These are phyloP conservation scores for Castanea crenata DNA, from an alignment of 306 rosid species.

Conservation along the genomic window DNA sequence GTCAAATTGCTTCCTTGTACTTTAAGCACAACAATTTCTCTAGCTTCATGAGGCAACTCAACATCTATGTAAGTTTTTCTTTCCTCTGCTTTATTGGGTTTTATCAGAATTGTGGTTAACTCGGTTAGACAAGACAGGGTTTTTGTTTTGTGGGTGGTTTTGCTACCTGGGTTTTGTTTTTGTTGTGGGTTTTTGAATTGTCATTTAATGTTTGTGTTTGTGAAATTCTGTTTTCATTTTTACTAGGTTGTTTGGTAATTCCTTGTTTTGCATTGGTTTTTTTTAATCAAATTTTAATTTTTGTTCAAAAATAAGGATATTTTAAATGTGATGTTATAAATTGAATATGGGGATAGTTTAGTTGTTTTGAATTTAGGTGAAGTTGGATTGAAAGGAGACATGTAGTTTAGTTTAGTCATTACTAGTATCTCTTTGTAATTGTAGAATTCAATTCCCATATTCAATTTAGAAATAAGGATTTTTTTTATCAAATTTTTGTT, in stretches of 20 bases:
- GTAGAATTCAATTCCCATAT: not conserved
- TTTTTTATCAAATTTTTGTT: not conserved
- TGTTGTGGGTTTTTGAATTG: not conserved
- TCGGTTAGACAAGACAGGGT: not conserved
- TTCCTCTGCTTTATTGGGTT: not conserved
- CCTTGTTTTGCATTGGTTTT: not conserved
- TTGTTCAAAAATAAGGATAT: not conserved
- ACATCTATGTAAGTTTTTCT: conserved; percentile 57
- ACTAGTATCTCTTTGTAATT: not conserved
- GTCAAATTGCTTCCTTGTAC: conserved; percentile 56
- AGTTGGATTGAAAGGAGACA: not conserved
- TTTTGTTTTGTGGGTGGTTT: not conserved
- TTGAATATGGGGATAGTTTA: not conserved
- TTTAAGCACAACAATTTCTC: conserved; percentile 90
- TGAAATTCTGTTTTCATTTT: not conserved
- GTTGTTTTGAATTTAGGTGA: not conserved
- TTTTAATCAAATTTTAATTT: not conserved
- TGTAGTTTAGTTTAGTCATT: not conserved
- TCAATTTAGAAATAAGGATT: not conserved
- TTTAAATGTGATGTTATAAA: not conserved
- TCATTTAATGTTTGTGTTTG: not conserved
- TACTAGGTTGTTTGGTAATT: not conserved
- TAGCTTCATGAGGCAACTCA: conserved; percentile 89
- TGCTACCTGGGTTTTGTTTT: not conserved
- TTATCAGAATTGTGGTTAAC: not conserved